These are phyloP conservation scores for Daldinia loculata DNA, from an alignment of 495 filamentous ascomycete genomes.

Conservation along the genomic window DNA sequence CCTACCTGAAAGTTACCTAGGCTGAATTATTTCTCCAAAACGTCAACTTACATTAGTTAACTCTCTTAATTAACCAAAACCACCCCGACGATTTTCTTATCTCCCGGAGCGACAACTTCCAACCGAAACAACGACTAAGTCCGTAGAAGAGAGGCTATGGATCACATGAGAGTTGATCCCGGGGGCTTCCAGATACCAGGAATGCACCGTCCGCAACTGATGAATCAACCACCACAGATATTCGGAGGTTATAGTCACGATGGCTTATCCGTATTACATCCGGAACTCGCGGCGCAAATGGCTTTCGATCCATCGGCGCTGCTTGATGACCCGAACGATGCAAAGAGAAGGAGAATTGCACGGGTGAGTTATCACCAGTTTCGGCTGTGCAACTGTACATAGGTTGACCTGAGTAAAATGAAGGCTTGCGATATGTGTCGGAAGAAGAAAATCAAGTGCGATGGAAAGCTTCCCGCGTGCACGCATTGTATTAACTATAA, in stretches of 20 bases:
- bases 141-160: conserved; percentile 47
- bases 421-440: conserved; percentile 99
- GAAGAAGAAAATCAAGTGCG: conserved; percentile 99
- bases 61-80: not conserved
- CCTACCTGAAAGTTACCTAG: conserved; percentile 34
- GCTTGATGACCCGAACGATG: conserved; percentile 77
- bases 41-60: conserved; percentile 30
- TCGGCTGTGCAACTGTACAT: not conserved
- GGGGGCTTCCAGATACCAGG: conserved; percentile 59
- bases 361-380: conserved; percentile 63
- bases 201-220: conserved; percentile 64
- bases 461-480: conserved; percentile 93
- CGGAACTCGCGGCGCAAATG: conserved; percentile 66
- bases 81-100: conserved; percentile 5
- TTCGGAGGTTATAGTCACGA: conserved; percentile 71
- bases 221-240: conserved; percentile 74
- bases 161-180: conserved; percentile 49
- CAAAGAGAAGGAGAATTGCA: conserved; percentile 92
- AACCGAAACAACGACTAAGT: conserved; percentile 10
- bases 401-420: conserved; percentile 29
- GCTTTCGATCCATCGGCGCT: conserved; percentile 65
- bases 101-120: conserved; percentile 10
- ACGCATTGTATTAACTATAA: conserved; percentile 98
- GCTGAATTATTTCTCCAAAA: conserved; percentile 28
- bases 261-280: conserved; percentile 64